phyloP scores from a whole-genome alignment of 164 flowering plant genomes.

The Vitis rotundifolia region DNA sequence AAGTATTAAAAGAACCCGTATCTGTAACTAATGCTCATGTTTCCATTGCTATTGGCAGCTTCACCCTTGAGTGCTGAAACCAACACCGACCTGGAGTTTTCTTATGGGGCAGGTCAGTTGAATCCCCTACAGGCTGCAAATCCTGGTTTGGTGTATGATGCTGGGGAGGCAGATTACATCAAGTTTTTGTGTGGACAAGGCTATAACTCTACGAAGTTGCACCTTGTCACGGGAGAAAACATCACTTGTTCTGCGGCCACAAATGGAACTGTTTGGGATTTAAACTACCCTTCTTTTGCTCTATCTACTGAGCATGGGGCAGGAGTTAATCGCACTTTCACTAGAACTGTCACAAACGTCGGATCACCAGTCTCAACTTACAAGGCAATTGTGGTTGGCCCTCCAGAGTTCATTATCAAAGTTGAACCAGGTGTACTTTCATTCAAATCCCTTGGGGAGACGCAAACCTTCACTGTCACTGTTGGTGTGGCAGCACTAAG shows the following conservation, averaged over 20 bases:
- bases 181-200: slow-evolving; percentile 18
- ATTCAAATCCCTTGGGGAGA: slow-evolving; percentile 3
- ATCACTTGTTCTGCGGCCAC: not conserved
- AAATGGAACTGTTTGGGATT: not conserved
- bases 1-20: too few species aligned
- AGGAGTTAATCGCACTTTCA: not conserved
- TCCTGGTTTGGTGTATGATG: slow-evolving; percentile 11
- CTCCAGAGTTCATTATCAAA: not conserved
- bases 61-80: not conserved
- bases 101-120: slow-evolving; percentile 20
- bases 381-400: slow-evolving; percentile 4
- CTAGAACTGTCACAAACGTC: slow-evolving; percentile 16
- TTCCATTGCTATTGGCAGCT: not conserved
- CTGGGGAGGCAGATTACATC: slow-evolving; percentile 9
- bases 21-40: too few species aligned
- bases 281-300: slow-evolving; percentile 19
- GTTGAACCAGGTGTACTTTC: slow-evolving; percentile 11
- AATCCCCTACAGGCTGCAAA: slow-evolving; percentile 10
- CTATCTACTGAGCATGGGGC: not conserved
- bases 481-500: not conserved
- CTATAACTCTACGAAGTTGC: not conserved
- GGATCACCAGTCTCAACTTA: slow-evolving; percentile 11
- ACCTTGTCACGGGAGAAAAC: slow-evolving; percentile 4
- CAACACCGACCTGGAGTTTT: slow-evolving; percentile 12
- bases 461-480: not conserved